Base-by-base conservation (phyloP, 495 filamentous ascomycete genomes). In the Aspergillus nidulans region DNA sequence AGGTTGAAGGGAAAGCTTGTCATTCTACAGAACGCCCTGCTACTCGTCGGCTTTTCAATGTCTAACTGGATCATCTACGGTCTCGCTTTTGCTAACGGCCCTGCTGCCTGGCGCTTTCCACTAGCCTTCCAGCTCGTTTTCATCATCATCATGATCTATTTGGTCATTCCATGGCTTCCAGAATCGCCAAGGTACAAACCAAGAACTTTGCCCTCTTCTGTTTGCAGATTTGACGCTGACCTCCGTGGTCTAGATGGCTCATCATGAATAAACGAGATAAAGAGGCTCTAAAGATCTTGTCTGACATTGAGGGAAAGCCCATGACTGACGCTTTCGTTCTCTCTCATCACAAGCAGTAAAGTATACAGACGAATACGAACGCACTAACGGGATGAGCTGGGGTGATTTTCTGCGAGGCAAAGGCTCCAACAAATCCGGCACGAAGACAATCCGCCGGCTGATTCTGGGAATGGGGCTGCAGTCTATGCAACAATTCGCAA, bases 1-100 rank as follows among this genome's bases (percentile, higher is more conserved):
- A 71, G 73, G 48, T 81, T 78, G 77, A 71, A 83, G 55, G 85
- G 85, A 39, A 78, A 80, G 51, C 65, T 86, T 19, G 79, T 85
- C 18, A 75, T 85, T 40, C 69, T 86, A 18, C n/a, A 36, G 19
- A 34, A 36, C 19, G 45, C 28, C 21, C 28, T 49, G 5, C 15
- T 60, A 57, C 39, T 53, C 76, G 70, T 67, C 58, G 65, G 61
- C 47, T 48, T 55, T 41, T 47, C 30, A 2, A 21, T 53, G 2
- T 30, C 53, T 18, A 78, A 77, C 43, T 81, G 77, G 70, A 62
- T 83, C 41, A 83, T 71, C 19, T 81, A 74, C 55, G 77, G 74
- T 32, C 72, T 78, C 51, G 71, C 69, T 10, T 77, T 68, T 51
- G 64, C 69, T 18, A 50, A 58, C n/a, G 74, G 75, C 2, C 58